phyloP scores from a whole-genome alignment of 306 rosid species.

The Styphnolobium japonicum region DNA sequence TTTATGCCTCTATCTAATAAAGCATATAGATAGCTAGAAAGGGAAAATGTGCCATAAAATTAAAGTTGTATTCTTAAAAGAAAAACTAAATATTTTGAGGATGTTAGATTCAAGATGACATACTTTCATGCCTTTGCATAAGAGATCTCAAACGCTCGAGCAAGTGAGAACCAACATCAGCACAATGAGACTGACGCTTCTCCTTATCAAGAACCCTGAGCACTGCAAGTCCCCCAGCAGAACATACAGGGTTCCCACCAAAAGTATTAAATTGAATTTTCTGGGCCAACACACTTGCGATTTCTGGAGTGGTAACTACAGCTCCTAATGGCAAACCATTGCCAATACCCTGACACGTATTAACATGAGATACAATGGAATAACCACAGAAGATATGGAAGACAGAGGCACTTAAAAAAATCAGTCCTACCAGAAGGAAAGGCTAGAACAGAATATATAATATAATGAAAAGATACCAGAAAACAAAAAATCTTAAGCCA shows the following conservation, averaged over 20 bases:
- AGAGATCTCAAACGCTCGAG: constrained; percentile 70
- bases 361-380: constrained; percentile 15
- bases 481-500: background rate
- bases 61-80: background rate
- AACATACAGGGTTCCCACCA: constrained; percentile 94
- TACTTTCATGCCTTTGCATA: constrained; percentile 72
- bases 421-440: background rate
- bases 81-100: background rate
- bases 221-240: constrained; percentile 91
- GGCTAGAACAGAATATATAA: background rate
- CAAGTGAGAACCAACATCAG: constrained; percentile 77
- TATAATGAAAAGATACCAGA: background rate
- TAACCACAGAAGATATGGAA: background rate
- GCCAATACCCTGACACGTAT: constrained; percentile 76
- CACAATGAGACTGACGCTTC: constrained; percentile 82
- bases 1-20: background rate
- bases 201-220: constrained; percentile 81
- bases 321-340: constrained; percentile 94
- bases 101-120: constrained; percentile 21
- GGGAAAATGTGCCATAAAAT: background rate
- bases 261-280: constrained; percentile 80
- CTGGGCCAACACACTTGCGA: constrained; percentile 77
- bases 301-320: constrained; percentile 89
- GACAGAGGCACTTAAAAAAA: background rate
- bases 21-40: background rate